Evolutionary conservation across 1,284 basidiomycete genomes (phyloP), one percentile per base, ranked within the genome.

Genomic region (Boletus mariae): DNA sequence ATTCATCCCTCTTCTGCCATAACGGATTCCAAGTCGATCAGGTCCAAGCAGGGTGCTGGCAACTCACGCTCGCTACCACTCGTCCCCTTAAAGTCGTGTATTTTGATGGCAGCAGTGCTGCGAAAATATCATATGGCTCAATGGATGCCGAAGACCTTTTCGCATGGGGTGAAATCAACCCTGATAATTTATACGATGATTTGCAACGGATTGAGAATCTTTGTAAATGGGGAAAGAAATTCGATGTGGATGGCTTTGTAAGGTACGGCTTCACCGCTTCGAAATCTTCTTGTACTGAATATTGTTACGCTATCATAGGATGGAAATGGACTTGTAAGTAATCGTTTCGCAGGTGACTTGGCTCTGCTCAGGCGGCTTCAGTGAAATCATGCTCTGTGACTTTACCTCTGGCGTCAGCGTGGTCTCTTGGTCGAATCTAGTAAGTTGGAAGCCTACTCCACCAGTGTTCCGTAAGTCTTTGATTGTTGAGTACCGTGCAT

Each of bases 321-420:
- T 78, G 75, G 74, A 75, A 60, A 73, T 75, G 65, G 68, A 73
- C 54, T 78, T 79, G 77, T 79, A 56, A 58, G 76, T 62, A 10
- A 32, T 43, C 13, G 45, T 45, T n/a, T 28, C 11, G 13, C 20
- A 3, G 15, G 8, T 15, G 29, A 31, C 2, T 12, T 17, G n/a
- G 13, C 7, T 25, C 28, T 52, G 25, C 49, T 55, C 2, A 44
- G 10, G 26, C 25, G 35, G 7, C 12, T 35, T 15, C 51, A 81
- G 79, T 51, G 79, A 81, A 61, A 66, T 77, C 28, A 79, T 80
- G 76, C 59, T 79, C 10, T 81, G 79, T 58, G 66, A 79, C 57
- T 72, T 80, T 55, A 68, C 65, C 3, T 57, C 65, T 15, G 74
- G 75, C 5, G 58, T 80, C 26, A 66, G 71, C 37, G 45, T 75